Base-by-base conservation (phyloP, 2,329 filamentous ascomycete genomes). In the Colletotrichum theobromicola region DNA sequence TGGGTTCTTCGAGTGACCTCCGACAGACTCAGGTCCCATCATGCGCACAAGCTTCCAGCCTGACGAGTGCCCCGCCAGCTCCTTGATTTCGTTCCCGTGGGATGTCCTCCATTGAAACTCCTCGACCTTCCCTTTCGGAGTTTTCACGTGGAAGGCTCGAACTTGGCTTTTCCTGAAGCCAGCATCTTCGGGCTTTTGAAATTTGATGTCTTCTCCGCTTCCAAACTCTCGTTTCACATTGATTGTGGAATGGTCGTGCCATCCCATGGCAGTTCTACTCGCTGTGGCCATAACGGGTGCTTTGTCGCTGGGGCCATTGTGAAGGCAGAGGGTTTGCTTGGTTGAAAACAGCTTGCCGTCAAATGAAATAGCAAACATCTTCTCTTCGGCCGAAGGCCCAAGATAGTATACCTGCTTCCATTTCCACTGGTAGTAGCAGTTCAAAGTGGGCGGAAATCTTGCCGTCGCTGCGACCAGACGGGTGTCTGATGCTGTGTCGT, bases 11-110 rank as follows among this genome's bases (percentile, higher is more conserved):
- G 42, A 66, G 18, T 12, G 18, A 24, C 42, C 63, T 1, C 42
- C 55, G 12, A 21, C 5, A 28, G 32, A 32, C 30, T 50, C 21
- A 64, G 60, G 60, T 24, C 64, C 18, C 37, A 30, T 24, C 68
- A 76, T 57, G 7, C 74, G 71, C 4, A 77, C 70, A 16, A 77
- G 68, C 35, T 77, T 77, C 69, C 72, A 77, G 1, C 76, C 76
- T 12, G 66, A 55, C 1, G 75, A 72, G n/a, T 71, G 24, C 3
- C 66, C 63, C n/a, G 66, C 75, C 12, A 75, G 62, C 7, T 71
- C 57, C 18, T 66, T 63, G 58, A 76, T 76, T 32, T 77, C 76
- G 1, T 67, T 63, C 2, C 76, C 75, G 2, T 55, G 32, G 0
- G 70, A 70, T 2, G 61, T 74, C n/a, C 76, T 53, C 76, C 76